Base-by-base conservation (phyloP, 768 basidiomycete species). In the Crucibulum laeve region DNA sequence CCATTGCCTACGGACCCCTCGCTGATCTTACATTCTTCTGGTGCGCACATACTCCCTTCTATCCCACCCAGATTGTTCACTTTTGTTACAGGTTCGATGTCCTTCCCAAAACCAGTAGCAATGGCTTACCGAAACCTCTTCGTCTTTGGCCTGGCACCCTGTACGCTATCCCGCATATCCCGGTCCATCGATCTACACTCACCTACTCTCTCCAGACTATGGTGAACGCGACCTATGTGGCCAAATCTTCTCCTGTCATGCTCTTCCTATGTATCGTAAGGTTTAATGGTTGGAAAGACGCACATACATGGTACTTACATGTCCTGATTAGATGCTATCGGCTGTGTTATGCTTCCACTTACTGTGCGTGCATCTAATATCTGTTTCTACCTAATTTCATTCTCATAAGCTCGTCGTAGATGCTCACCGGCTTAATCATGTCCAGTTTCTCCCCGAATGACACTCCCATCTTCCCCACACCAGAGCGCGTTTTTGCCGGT, bases 11-110 rank as follows among this genome's bases (percentile, higher is more conserved):
- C 28, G 17, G 22, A 13, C 15, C 50, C 55, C 1, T 56, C 51
- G 3, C 21, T 60, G 5, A 57, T 59, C 18, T 22, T 59, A 4
- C 58, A 59, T 46, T 60, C 58, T 11, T 58, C 57, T 6, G 57
- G 57, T 58, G 30, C 18, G 42, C 32, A 7, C 4, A 17, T 15
- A 13, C n/a, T 38, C 21, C 19, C 1, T 37, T 37, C 10, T 24
- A 1, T 3, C 7, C 35, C 13, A n/a, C 4, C 23, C 6, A 10
- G 1, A 7, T 11, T 21, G 15, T 36, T 18, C 25, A 24, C 13
- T 13, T 39, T 11, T 7, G 19, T 13, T 10, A 19, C 6, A 54
- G 47, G 53, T 1, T 54, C 53, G 1, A 52, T 46, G 14, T 43
- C 50, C 4, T 52, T 49, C 32, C 50, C 53, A 1, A 54, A 54